Base-by-base conservation (phyloP, 257 asterid genomes). In the Jaltomata sinuosa region DNA sequence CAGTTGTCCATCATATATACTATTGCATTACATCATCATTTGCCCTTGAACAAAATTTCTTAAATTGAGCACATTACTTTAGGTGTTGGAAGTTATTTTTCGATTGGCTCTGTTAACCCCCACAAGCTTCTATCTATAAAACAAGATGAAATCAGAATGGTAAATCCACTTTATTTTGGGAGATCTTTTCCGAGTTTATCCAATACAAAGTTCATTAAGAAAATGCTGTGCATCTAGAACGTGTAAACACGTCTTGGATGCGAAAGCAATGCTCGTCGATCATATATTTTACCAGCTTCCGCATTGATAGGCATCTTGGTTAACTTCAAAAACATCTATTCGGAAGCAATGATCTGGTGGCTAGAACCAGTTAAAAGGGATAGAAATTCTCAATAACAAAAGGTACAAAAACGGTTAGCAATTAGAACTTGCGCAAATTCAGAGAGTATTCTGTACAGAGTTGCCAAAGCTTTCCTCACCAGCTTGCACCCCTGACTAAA, bases 381-480 rank as follows among this genome's bases (percentile, higher is more conserved):
- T 9, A 50, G 2, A 77, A 47, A 18, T 49, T 77, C 82, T 77
- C 61, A 77, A 27, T 27, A 49, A 29, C n/a, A n/a, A 25, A 76
- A 9, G 12, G 45, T 27, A 76, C 27, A 77, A 77, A 49, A 77
- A 27, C 45, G 61, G 25, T 49, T 77, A 77, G 62, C 29, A 77
- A 77, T 49, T 50, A 77, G 62, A 49, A 77, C 59, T 77, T 50
- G 62, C 27, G 82, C 54, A 71, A 77, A 77, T 8, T 77, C 82
- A 77, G 45, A 77, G 62, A n/a, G 59, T 27, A 16, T 27, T 18
- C 62, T 49, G 82, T 49, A 77, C 45, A 77, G 82, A 49, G 64
- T 49, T 49, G 82, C 82, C 40, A 49, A 77, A 77, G 82, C 62
- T 77, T 77, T 77, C 36, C 62, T 77, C 62, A 49, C 64, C 82